Evolutionary conservation across 83 land plant genomes (phyloP), one percentile per base, ranked within the genome.

Genomic region (Diphasiastrum complanatum): DNA sequence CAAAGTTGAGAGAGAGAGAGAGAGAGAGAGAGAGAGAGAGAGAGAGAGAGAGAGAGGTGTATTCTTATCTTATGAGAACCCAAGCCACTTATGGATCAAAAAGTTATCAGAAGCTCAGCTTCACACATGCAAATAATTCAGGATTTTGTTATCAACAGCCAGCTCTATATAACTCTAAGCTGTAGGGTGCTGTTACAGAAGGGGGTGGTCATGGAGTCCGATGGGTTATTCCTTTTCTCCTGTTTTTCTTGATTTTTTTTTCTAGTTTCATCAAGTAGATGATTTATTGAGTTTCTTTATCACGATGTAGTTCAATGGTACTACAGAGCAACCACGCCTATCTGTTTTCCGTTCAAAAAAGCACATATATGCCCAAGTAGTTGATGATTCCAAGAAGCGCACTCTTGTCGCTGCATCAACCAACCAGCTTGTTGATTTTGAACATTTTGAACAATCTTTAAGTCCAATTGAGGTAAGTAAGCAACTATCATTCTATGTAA

Each of bases 271-370:
- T 38, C 8, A 38, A 14, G 14, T 54, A 28, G 20, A 8, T 49
- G 20, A 53, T 5, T 53, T 30, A 25, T 27, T 14, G 33, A 4
- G 31, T 53, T 6, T 53, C 63, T 33, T 60, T n/a, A 29, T 28
- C 14, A 11, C 19, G 0, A 27, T 54, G 2, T 23, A 72, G 75
- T 28, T 72, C 24, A 66, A 58, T 35, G 75, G 75, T 11, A 72
- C 75, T 12, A 43, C 73, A 30, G 75, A 72, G 75, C 66, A 73
- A 45, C 75, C 75, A 8, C 63, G 75, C 22, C 60, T 72, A 33
- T 63, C 72, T 22, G 75, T 72, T 27, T 72, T 72, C 34, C 72
- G 75, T 23, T 72, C 75, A 23, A 72, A 72, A 63, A 51, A 72
- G 25, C 75, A 72, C 25, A 12, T 72, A 32, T 72, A 72, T 45